These are phyloP conservation scores for Ogataea chonburiensis DNA, from an alignment of 805 yeast species.

Conservation along the genomic window DNA sequence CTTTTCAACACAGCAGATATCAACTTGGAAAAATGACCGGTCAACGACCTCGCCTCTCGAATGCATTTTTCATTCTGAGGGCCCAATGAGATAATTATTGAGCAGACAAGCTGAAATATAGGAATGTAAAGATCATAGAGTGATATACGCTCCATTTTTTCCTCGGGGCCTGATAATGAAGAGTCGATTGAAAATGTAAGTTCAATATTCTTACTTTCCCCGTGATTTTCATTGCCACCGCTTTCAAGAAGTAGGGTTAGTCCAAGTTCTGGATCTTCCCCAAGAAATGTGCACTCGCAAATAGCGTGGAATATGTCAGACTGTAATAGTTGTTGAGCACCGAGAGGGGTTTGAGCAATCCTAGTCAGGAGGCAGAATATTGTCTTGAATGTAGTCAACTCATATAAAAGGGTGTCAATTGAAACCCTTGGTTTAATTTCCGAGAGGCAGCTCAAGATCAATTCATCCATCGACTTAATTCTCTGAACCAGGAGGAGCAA, in stretches of 20 bases:
- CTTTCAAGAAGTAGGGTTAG: slow-evolving; percentile 36
- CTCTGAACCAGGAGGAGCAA: slow-evolving; percentile 64
- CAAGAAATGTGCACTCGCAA: slow-evolving; percentile 52
- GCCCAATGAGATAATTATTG: slow-evolving; percentile 73
- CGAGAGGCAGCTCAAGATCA: slow-evolving; percentile 41
- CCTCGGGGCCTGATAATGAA: slow-evolving; percentile 39
- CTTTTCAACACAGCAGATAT: slow-evolving; percentile 49
- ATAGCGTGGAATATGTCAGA: slow-evolving; percentile 68
- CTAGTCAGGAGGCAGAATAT: slow-evolving; percentile 67
- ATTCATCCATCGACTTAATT: slow-evolving; percentile 66
- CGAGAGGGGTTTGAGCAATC: slow-evolving; percentile 71
- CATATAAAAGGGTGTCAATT: slow-evolving; percentile 60
- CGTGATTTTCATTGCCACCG: slow-evolving; percentile 5
- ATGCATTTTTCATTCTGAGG: slow-evolving; percentile 65
- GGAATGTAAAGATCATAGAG: slow-evolving; percentile 70
- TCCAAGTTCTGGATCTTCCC: slow-evolving; percentile 79
- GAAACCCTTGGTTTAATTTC: slow-evolving; percentile 37
- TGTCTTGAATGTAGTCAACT: slow-evolving; percentile 73
- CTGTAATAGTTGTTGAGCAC: slow-evolving; percentile 75
- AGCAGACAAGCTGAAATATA: slow-evolving; percentile 65
- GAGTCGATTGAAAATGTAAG: slow-evolving; percentile 53
- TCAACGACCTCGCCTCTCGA: slow-evolving; percentile 48
- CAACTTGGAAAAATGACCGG: slow-evolving; percentile 52
- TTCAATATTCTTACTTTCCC: slow-evolving; percentile 32
- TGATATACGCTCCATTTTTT: slow-evolving; percentile 38